Percentiles rank a stretch among this genome's conserved stretches.
Conservation (phyloP, 2,329 filamentous ascomycete species). For the Paecilomyces formosus region DNA sequence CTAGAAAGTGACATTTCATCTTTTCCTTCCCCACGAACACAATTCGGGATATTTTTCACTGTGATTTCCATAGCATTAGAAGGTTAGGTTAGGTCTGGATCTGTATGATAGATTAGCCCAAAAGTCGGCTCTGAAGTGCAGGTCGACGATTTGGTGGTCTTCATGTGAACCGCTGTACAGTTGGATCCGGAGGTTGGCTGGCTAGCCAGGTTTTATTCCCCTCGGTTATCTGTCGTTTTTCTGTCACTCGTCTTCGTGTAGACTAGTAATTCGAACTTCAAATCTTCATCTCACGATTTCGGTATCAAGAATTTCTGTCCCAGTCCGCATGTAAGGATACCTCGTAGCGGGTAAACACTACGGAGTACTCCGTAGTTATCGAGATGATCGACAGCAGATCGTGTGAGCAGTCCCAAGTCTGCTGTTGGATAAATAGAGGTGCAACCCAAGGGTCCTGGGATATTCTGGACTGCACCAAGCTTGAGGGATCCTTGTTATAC, state of each 20-base stretch:
- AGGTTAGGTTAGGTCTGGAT: not conserved
- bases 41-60: not conserved
- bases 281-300: not conserved
- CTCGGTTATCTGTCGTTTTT: not conserved
- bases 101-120: not conserved
- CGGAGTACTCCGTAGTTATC: no score
- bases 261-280: conserved; percentile 1
- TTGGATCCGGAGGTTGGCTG: conserved; percentile 2
- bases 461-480: no score
- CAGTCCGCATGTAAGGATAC: not conserved
- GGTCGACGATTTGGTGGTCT: not conserved
- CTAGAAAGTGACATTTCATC: not conserved
- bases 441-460: no score
- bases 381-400: no score
- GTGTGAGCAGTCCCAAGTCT: no score
- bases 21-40: not conserved
- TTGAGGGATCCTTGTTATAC: no score
- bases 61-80: not conserved
- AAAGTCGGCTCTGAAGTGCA: not conserved
- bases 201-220: conserved; percentile 1
- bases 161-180: not conserved
- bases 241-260: not conserved
- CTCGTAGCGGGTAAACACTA: no score
- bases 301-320: not conserved
- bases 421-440: no score